Evolutionary conservation across 2,329 filamentous ascomycete genomes (phyloP).

Genomic region (Leptographium wingfieldii): DNA sequence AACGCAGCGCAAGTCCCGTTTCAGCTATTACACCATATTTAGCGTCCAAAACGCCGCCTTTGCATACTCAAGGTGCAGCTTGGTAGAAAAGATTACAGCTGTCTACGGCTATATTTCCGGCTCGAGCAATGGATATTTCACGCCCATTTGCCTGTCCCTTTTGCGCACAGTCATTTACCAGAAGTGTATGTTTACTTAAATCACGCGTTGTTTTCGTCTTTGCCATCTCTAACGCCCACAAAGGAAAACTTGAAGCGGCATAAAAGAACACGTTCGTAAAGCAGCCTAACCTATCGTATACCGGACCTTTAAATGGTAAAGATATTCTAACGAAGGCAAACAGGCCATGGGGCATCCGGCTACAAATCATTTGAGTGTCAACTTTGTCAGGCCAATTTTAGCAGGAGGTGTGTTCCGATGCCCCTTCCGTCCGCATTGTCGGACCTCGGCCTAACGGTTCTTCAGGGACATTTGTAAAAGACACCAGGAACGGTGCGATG

Average conservation of each 20-base stretch:
- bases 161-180: conserved; percentile 3
- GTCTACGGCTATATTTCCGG: not conserved
- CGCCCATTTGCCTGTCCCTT: conserved; percentile 2
- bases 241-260: conserved; percentile 5
- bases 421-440: not conserved
- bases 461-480: conserved; percentile 5
- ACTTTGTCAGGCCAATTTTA: conserved; percentile 3
- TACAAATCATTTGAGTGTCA: conserved; percentile 2
- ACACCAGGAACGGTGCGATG: conserved; percentile 4
- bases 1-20: not conserved
- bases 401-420: not conserved
- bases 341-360: conserved; percentile 3
- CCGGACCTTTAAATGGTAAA: not conserved
- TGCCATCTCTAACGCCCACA: not conserved
- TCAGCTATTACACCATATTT: not conserved
- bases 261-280: conserved; percentile 2
- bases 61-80: not conserved
- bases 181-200: not conserved
- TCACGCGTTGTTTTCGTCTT: not conserved
- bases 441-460: not conserved
- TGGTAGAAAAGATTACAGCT: not conserved
- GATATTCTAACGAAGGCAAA: not conserved
- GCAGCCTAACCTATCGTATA: not conserved
- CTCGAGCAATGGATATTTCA: not conserved
- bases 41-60: not conserved